phyloP scores from a whole-genome alignment of 768 basidiomycete genomes.

The Favolaschia claudopus region DNA sequence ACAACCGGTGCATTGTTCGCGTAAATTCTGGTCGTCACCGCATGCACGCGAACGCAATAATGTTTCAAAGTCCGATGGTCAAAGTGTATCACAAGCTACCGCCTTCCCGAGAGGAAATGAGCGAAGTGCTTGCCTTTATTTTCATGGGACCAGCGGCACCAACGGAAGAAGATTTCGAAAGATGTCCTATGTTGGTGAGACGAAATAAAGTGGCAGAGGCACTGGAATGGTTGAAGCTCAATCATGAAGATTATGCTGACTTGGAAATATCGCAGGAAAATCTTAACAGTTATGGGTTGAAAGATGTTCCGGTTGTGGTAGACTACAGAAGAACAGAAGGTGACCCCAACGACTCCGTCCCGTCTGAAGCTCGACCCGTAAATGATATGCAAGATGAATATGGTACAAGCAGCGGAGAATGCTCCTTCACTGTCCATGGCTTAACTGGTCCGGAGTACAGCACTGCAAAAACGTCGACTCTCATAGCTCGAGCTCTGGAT shows the following conservation, averaged over 20 bases:
- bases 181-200: conserved; percentile 41
- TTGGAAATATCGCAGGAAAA: conserved; percentile 36
- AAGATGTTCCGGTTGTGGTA: conserved; percentile 31
- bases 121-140: conserved; percentile 40
- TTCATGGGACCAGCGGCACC: conserved; percentile 38
- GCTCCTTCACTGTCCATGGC: conserved; percentile 48
- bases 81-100: conserved; percentile 43
- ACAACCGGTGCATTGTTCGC: conserved; percentile 39
- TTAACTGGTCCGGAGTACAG: conserved; percentile 37
- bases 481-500: conserved; percentile 35
- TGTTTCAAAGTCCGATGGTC: conserved; percentile 38
- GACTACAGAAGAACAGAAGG: conserved; percentile 29
- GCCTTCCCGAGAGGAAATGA: conserved; percentile 38
- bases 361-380: conserved; percentile 21
- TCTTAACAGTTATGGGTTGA: conserved; percentile 30
- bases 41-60: conserved; percentile 43
- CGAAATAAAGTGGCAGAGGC: conserved; percentile 31
- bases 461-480: conserved; percentile 22
- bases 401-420: conserved; percentile 38
- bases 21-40: conserved; percentile 40
- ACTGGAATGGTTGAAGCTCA: conserved; percentile 42
- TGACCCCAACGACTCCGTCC: conserved; percentile 19
- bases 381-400: conserved; percentile 36
- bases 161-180: conserved; percentile 34
- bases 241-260: conserved; percentile 42